These are phyloP conservation scores for Scheffersomyces lignicola DNA, from an alignment of 1,139 yeast genomes.

Conservation along the genomic window DNA sequence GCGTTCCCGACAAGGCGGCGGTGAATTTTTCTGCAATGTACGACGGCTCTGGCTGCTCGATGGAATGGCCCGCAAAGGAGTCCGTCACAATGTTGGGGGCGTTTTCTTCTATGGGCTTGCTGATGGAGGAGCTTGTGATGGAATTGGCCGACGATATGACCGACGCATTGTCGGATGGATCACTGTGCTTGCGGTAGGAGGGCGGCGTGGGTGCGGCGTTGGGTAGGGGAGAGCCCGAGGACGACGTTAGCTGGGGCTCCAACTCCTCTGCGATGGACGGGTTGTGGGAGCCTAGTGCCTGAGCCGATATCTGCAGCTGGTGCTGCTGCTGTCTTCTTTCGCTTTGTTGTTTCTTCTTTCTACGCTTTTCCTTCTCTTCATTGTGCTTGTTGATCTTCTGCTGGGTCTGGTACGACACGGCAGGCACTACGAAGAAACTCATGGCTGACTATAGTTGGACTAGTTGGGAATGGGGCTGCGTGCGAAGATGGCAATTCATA, in stretches of 20 bases:
- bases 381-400: constrained; percentile 25
- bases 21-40: constrained; percentile 2
- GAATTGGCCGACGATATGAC: constrained; percentile 2
- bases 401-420: constrained; percentile 33
- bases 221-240: background rate
- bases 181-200: background rate
- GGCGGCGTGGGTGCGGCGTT: background rate
- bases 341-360: constrained; percentile 10
- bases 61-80: background rate
- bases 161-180: constrained; percentile 3
- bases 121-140: constrained; percentile 2
- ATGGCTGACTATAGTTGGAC: no score
- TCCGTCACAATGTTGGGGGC: constrained; percentile 1
- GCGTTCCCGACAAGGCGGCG: constrained; percentile 1
- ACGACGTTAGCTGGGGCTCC: background rate
- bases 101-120: constrained; percentile 3
- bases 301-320: background rate
- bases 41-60: constrained; percentile 3
- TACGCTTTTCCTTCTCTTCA: constrained; percentile 16
- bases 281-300: no score
- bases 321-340: constrained; percentile 4
- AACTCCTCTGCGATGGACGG: background rate
- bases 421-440: constrained; percentile 34
- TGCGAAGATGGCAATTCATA: no score
- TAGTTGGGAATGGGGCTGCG: no score